These are phyloP conservation scores for Boletus vermiculosoides DNA, from an alignment of 768 basidiomycete genomes.

Conservation along the genomic window DNA sequence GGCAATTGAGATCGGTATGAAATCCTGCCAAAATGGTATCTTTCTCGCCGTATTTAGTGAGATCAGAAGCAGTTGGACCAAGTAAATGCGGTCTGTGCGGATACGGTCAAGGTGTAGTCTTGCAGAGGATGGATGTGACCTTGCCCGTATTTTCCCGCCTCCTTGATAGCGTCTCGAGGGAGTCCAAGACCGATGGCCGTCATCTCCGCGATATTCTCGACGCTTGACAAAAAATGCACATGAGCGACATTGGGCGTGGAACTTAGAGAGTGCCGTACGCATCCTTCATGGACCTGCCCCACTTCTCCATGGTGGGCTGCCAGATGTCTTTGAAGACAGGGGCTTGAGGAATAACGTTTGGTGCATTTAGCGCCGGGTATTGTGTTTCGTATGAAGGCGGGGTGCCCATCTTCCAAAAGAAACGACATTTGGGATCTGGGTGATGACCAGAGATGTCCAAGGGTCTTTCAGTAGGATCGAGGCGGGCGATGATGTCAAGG, in stretches of 20 bases:
- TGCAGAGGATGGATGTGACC: slow-evolving; percentile 19
- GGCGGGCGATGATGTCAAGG: slow-evolving; percentile 67
- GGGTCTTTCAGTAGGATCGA: slow-evolving; percentile 80
- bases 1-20: slow-evolving; percentile 90
- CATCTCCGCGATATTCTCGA: slow-evolving; percentile 88
- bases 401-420: slow-evolving; percentile 84
- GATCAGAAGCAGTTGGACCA: slow-evolving; percentile 91
- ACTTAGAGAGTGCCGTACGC: slow-evolving; percentile 57
- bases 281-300: slow-evolving; percentile 86
- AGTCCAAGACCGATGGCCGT: slow-evolving; percentile 79
- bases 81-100: slow-evolving; percentile 72
- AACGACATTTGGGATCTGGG: slow-evolving; percentile 94
- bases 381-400: slow-evolving; percentile 73
- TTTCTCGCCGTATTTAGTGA: slow-evolving; percentile 71
- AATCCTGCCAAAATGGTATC: slow-evolving; percentile 92
- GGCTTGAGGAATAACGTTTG: slow-evolving; percentile 78
- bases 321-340: slow-evolving; percentile 58
- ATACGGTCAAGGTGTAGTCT: background rate
- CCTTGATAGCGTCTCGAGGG: slow-evolving; percentile 62
- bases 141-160: slow-evolving; percentile 84
- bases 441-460: slow-evolving; percentile 77
- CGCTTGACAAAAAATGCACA: slow-evolving; percentile 42
- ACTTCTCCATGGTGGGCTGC: slow-evolving; percentile 73
- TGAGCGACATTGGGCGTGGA: slow-evolving; percentile 5
- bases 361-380: slow-evolving; percentile 74